A percentile compares a stretch with the other conserved stretches of the same genome.
Evolutionary conservation across 2,329 filamentous ascomycete genomes (phyloP).

Genomic region (Xylaria sp.): DNA sequence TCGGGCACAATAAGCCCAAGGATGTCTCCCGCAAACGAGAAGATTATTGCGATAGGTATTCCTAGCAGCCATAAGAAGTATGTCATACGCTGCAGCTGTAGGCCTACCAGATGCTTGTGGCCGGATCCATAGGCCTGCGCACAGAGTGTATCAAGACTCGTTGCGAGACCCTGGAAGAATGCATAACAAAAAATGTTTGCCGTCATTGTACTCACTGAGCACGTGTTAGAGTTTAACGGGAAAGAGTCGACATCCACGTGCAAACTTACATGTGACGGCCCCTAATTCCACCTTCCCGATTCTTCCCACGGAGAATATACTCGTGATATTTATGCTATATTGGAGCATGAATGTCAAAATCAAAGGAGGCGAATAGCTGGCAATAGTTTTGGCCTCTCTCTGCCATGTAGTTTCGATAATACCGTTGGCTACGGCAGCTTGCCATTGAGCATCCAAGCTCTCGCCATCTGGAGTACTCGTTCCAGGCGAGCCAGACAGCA

Average conservation of each 20-base stretch:
- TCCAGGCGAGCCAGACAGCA: conserved; percentile 57
- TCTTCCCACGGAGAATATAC: conserved; percentile 81
- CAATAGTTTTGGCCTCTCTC: conserved; percentile 84
- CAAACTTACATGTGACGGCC: conserved; percentile 65
- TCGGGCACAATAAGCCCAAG: conserved; percentile 76
- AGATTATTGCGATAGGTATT: conserved; percentile 76
- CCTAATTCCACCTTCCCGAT: conserved; percentile 77
- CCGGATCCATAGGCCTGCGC: conserved; percentile 94
- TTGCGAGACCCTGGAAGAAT: conserved; percentile 86
- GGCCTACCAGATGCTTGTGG: conserved; percentile 85
- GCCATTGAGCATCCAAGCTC: conserved; percentile 79
- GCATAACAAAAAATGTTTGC: conserved; percentile 82
- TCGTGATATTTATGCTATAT: conserved; percentile 85
- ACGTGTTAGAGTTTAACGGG: conserved; percentile 33
- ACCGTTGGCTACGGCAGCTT: conserved; percentile 83
- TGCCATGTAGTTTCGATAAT: conserved; percentile 91
- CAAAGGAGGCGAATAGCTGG: conserved; percentile 75
- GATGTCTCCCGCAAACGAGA: conserved; percentile 74
- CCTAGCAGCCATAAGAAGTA: conserved; percentile 78
- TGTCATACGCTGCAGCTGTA: conserved; percentile 84
- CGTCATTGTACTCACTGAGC: conserved; percentile 75
- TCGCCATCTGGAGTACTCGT: conserved; percentile 62
- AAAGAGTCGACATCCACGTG: neutral
- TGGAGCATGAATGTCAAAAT: conserved; percentile 81
- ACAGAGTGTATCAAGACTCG: conserved; percentile 90